Evolutionary conservation across 176 grass and related monocot species (phyloP), one percentile per base, ranked within the genome.

Genomic region (Saccharum spontaneum): DNA sequence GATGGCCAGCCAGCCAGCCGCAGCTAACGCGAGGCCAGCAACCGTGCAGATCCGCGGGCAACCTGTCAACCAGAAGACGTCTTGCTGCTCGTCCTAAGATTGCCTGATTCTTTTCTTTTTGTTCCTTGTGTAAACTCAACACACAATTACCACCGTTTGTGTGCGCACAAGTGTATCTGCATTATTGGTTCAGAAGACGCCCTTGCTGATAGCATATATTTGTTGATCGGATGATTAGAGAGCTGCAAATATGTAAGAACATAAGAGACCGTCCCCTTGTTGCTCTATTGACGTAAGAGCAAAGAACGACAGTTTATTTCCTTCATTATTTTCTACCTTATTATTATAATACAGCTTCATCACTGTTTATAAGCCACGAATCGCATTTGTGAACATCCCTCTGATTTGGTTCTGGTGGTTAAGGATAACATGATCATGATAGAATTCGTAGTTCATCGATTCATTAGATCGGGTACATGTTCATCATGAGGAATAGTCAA

Each of bases 1-100:
- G 88, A 95, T 95, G 94, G 90, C 93, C 1, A 95, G 93, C 78
- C 90, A 95, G 86, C 94, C 94, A 7, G 77, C 84, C 0, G 85
- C 81, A 36, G 84, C 77, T 7, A 90, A 82, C 57, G 87, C 89
- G 3, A 84, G 89, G 69, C 89, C 91, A 30, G 78, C 91, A 8
- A 89, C 94, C 0, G 94, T 97, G 67, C 89, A 91, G 78, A 89
- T 96, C 48, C 87, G 83, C 2, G 89, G 91, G 34, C 87, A 93
- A 74, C 89, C 90, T 28, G 76, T 95, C n/a, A 83, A 88, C 63
- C 90, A 95, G 79, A 95, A 90, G 20, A 49, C 91, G 0, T 85
- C 82, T 7, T 93, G 88, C 88, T 90, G 91, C 85, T 93, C 91
- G 20, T 79, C 91, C 72, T 94, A 89, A 88, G 67, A 13, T 28